Conservation (phyloP, 2,329 filamentous ascomycete genomes). For the Ceratocystis papillata region DNA sequence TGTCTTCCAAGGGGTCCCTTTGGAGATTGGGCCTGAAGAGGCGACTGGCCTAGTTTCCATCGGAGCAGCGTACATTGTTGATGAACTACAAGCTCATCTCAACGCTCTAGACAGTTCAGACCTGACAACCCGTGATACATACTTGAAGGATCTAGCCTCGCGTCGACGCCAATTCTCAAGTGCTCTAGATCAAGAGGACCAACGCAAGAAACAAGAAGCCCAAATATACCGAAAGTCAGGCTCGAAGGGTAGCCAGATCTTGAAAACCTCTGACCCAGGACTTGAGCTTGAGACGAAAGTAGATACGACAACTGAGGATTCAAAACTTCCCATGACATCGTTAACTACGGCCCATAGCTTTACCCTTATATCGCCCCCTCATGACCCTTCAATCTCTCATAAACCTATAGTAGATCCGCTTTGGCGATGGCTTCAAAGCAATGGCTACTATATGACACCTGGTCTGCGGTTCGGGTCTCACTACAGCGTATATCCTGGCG, state of each 20-base stretch:
- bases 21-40: slow-evolving; percentile 88
- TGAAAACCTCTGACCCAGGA: slow-evolving; percentile 25
- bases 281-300: neutral
- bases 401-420: slow-evolving; percentile 43
- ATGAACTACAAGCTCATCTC: slow-evolving; percentile 64
- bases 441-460: slow-evolving; percentile 69
- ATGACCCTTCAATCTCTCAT: slow-evolving; percentile 31
- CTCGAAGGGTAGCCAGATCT: slow-evolving; percentile 25
- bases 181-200: slow-evolving; percentile 21
- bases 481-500: slow-evolving; percentile 90
- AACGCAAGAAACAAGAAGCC: slow-evolving; percentile 24
- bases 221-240: slow-evolving; percentile 24
- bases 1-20: slow-evolving; percentile 76
- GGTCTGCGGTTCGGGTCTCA: slow-evolving; percentile 89
- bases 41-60: slow-evolving; percentile 68
- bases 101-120: slow-evolving; percentile 49
- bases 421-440: slow-evolving; percentile 66
- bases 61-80: slow-evolving; percentile 65
- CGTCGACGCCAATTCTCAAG: slow-evolving; percentile 17
- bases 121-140: neutral
- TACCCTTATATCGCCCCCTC: slow-evolving; percentile 24
- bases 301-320: slow-evolving; percentile 6
- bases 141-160: slow-evolving; percentile 17
- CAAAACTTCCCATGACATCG: neutral
- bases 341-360: slow-evolving; percentile 18